Evolutionary conservation across 2,329 filamentous ascomycete genomes (phyloP), one percentile per base, ranked within the genome.

Genomic region (Aspergillus puulaauensis): DNA sequence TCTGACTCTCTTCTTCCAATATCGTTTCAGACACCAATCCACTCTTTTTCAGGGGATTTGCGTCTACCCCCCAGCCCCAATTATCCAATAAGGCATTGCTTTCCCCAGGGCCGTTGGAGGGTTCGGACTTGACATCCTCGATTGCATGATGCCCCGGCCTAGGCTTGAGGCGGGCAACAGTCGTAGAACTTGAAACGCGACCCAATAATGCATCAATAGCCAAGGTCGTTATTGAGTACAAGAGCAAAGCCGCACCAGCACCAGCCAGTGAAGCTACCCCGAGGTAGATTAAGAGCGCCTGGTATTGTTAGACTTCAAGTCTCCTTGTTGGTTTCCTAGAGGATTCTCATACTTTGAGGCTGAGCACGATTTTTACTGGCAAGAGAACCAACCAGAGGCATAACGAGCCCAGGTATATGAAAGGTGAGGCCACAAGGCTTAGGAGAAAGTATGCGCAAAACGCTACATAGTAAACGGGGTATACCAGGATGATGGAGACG

Each of bases 211-310:
- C 64, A 1, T 83, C 78, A 5, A 83, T 79, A 52, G 90, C 71
- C 57, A 83, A 68, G 56, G 76, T 78, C 57, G 86, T 87, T 17
- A 80, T 78, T 53, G 84, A 74, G 66, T 84, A 82, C 44, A 92
- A 72, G 17, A 83, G 63, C 51, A 86, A 72, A 52, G 89, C 90
- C 27, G 86, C 77, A 11, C 84, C 51, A 52, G 87, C 75, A n/a
- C 90, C 90, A 52, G 91, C 79, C 17, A 90, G 73, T 33, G 84
- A 81, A 7, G 90, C 90, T 23, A 86, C 82, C 49, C 86, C 86
- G 47, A 92, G 79, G 66, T 82, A 88, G 67, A 82, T 81, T 54
- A 73, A 72, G 19, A 79, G 58, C 48, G 74, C 75, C 79, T 81
- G 56, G 15, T 45, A 45, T 12, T 9, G 39, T 52, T 44, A 52